Evolutionary conservation across 1,139 yeast genomes (phyloP).

Genomic region (Lizanozyma gosingica): DNA sequence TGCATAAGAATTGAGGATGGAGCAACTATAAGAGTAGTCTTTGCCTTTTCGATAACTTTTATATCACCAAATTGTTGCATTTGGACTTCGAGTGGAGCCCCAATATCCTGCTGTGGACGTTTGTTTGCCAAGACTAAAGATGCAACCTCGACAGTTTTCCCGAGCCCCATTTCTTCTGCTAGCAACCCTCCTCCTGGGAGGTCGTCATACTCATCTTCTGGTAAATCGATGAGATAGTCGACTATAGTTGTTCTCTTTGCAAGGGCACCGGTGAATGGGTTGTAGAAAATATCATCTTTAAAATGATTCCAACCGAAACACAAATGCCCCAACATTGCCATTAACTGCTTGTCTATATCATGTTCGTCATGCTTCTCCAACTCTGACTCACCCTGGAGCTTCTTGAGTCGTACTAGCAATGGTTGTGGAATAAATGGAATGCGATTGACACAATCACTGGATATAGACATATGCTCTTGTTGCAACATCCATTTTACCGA

Average conservation of each 20-base stretch:
- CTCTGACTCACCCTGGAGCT: constrained; percentile 7
- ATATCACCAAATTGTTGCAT: constrained; percentile 24
- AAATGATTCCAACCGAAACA: constrained; percentile 7
- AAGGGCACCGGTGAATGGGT: constrained; percentile 19
- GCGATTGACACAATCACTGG: constrained; percentile 13
- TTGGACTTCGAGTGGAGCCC: constrained; percentile 27
- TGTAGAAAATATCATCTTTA: constrained; percentile 21
- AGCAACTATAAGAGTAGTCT: constrained; percentile 73
- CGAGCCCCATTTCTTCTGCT: constrained; percentile 95
- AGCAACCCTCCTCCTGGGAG: constrained; percentile 41
- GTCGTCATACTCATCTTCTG: constrained; percentile 8
- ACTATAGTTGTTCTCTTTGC: constrained; percentile 8
- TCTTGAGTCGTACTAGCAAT: constrained; percentile 4
- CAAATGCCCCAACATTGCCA: constrained; percentile 4
- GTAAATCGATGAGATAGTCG: constrained; percentile 8
- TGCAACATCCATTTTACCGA: constrained; percentile 59
- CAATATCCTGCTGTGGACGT: constrained; percentile 36
- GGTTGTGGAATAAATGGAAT: not conserved
- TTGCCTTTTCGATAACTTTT: constrained; percentile 43
- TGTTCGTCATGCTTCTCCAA: not conserved
- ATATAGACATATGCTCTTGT: constrained; percentile 40
- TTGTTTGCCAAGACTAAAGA: constrained; percentile 55
- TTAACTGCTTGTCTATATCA: constrained; percentile 4
- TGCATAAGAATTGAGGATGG: constrained; percentile 78
- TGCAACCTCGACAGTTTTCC: constrained; percentile 82